Percentiles rank a stretch among this genome's conserved stretches.
phyloP scores from a whole-genome alignment of 768 basidiomycete species.

The Neoboletus magnificus region DNA sequence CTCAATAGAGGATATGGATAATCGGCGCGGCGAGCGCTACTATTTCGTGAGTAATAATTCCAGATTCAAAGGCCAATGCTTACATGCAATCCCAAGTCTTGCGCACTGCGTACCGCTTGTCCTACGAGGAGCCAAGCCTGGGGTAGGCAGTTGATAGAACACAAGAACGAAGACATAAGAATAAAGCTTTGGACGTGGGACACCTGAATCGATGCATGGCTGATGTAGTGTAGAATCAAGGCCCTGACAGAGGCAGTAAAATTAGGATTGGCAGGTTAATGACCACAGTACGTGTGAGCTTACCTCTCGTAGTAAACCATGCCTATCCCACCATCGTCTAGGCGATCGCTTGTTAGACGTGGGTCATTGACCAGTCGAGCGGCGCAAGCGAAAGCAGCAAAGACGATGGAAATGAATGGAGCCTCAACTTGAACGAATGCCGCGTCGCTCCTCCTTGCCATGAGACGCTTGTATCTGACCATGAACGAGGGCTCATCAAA shows the following conservation, averaged over 20 bases:
- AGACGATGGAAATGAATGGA: conserved; percentile 77
- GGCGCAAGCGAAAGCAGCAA: conserved; percentile 88
- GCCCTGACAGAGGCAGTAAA: conserved; percentile 47
- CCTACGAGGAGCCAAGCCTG: conserved; percentile 93
- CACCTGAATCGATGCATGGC: conserved; percentile 78
- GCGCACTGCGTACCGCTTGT: conserved; percentile 84
- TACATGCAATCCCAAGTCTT: conserved; percentile 91
- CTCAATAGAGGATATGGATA: conserved; percentile 67
- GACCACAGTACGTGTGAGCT: conserved; percentile 18
- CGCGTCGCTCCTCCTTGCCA: conserved; percentile 62
- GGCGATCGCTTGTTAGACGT: conserved; percentile 55
- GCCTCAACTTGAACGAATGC: conserved; percentile 56
- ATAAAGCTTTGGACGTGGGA: conserved; percentile 89
- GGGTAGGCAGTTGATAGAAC: conserved; percentile 89
- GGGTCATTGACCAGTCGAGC: conserved; percentile 76
- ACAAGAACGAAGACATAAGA: conserved; percentile 85
- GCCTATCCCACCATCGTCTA: conserved; percentile 81
- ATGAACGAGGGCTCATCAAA: conserved; percentile 85
- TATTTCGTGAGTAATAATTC: conserved; percentile 15
- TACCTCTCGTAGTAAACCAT: conserved; percentile 90
- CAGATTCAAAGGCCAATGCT: conserved; percentile 30
- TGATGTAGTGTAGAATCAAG: conserved; percentile 88
- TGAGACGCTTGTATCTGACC: conserved; percentile 63
- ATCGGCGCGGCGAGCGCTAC: conserved; percentile 79
- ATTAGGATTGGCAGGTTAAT: not conserved